Evolutionary conservation across 495 filamentous ascomycete genomes (phyloP).

Genomic region (Lasiosphaeris hirsuta): DNA sequence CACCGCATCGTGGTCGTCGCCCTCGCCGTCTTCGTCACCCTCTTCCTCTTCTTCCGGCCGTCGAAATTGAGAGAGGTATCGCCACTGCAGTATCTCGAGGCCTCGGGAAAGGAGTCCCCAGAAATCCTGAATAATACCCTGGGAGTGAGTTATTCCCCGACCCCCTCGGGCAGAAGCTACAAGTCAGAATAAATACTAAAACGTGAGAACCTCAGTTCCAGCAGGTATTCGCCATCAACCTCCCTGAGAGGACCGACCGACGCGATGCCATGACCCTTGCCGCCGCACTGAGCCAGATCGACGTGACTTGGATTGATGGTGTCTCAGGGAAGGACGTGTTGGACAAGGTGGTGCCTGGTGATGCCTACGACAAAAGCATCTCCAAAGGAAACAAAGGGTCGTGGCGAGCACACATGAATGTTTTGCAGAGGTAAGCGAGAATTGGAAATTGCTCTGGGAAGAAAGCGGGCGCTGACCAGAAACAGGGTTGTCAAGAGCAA

Average conservation of each 20-base stretch:
- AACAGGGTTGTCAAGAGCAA: conserved; percentile 32
- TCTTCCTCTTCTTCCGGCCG: conserved; percentile 11
- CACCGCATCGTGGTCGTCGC: conserved; percentile 13
- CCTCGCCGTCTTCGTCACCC: neutral
- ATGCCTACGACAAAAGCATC: conserved; percentile 17
- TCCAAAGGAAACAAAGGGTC: conserved; percentile 41
- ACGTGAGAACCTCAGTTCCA: conserved; percentile 43
- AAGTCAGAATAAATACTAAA: no score
- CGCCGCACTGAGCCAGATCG: conserved; percentile 50
- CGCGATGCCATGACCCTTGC: conserved; percentile 57
- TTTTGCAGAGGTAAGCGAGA: conserved; percentile 28
- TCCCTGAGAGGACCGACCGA: conserved; percentile 59
- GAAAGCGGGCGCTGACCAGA: neutral
- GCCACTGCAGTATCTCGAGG: conserved; percentile 7
- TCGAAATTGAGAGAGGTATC: neutral
- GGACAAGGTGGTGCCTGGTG: conserved; percentile 31
- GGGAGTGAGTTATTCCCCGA: conserved; percentile 21
- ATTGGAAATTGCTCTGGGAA: no score
- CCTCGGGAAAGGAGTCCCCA: neutral
- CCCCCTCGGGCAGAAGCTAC: no score
- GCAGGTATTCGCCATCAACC: conserved; percentile 59
- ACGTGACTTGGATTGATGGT: conserved; percentile 54
- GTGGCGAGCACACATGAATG: conserved; percentile 49
- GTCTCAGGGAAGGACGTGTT: conserved; percentile 40
- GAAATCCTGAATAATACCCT: conserved; percentile 31